Base-by-base conservation (phyloP, 768 basidiomycete genomes). In the Gymnopilus junonius region DNA sequence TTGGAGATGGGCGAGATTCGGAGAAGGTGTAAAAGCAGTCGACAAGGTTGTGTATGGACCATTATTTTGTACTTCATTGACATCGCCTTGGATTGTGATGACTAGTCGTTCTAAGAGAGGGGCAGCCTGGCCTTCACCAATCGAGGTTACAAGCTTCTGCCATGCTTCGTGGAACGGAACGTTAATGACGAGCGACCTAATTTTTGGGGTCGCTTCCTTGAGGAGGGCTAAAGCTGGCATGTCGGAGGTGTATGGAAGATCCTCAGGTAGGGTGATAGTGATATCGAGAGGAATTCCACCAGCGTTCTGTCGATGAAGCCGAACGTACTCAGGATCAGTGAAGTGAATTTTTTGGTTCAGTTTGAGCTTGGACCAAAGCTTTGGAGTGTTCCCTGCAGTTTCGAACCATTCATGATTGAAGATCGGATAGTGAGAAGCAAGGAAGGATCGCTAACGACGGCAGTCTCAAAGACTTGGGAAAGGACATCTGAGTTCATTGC, bases 61-160 rank as follows among this genome's bases (percentile, higher is more conserved):
- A 21, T 58, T 43, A 15, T 37, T 40, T 8, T 20, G 20, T 3
- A 25, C 3, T 14, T 51, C 29, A 14, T 31, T 23, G 15, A 46
- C 45, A n/a, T 59, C 58, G 23, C 50, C 23, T 46, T 31, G 53
- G n/a, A 50, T 42, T 21, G 21, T 58, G 15, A 63, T 20, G 11
- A 42, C 43, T 14, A 63, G 46, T 10, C 29, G 12, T 55, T 62
- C 53, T 6, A 62, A 42, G 12, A 17, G 15, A 23, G 54, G 53
- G 14, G 61, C 62, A 34, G 62, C 31, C 21, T 58, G 55, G 29
- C 55, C 55, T 15, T 58, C 55, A 8, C 62, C 62, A 20, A 63
- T 63, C 23, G 42, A 32, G 5, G 35, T 14, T 4, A 63, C 45
- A 29, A 63, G 25, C 23, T 45, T 51, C 10, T 63, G 29, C 55